phyloP scores from a whole-genome alignment of 768 basidiomycete genomes.

The Mycena rebaudengoi region DNA sequence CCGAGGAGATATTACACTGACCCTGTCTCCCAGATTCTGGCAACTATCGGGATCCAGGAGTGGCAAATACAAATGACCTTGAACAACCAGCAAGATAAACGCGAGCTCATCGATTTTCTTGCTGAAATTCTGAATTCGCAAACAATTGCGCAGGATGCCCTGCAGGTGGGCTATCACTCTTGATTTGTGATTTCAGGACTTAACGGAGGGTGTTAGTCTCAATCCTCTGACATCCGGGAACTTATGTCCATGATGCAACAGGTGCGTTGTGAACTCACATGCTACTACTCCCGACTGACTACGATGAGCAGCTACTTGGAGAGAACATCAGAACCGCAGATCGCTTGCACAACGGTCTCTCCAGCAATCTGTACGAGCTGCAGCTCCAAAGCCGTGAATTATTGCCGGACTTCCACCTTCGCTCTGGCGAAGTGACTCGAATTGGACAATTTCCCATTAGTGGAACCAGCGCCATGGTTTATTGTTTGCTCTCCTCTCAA shows the following conservation, averaged over 20 bases:
- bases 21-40: constrained; percentile 46
- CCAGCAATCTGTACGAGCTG: constrained; percentile 58
- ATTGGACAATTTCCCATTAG: constrained; percentile 58
- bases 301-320: constrained; percentile 42
- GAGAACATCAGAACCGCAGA: constrained; percentile 42
- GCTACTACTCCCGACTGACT: neutral
- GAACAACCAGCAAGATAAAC: constrained; percentile 51
- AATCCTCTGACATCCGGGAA: constrained; percentile 42
- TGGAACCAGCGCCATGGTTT: constrained; percentile 58
- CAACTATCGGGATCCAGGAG: constrained; percentile 52
- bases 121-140: constrained; percentile 54
- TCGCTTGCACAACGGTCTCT: constrained; percentile 52
- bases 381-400: constrained; percentile 55
- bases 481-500: constrained; percentile 38
- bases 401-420: constrained; percentile 59
- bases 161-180: constrained; percentile 29
- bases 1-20: neutral
- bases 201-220: constrained; percentile 15
- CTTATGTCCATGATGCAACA: constrained; percentile 63
- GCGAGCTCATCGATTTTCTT: constrained; percentile 51
- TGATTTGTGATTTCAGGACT: neutral
- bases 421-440: constrained; percentile 60
- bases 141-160: constrained; percentile 41
- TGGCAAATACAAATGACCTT: constrained; percentile 57
- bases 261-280: constrained; percentile 33